Evolutionary conservation across 306 rosid genomes (phyloP).

Genomic region (Lathyrus sativus): DNA sequence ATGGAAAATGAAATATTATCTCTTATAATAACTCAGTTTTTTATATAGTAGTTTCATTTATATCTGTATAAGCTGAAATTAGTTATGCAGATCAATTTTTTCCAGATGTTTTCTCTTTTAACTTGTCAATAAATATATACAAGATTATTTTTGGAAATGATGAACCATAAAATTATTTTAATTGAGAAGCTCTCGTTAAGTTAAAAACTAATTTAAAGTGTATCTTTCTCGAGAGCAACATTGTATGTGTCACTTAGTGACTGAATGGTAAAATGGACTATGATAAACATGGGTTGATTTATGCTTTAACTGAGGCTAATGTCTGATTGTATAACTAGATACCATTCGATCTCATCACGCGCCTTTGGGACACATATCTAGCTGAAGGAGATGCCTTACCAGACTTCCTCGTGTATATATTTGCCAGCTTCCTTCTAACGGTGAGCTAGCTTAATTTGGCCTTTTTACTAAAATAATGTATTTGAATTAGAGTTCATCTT

Average conservation of each 20-base stretch:
- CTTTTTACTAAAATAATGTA: slow-evolving; percentile 6
- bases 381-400: slow-evolving; percentile 99
- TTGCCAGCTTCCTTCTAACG: slow-evolving; percentile 97
- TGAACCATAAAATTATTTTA: neutral
- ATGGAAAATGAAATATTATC: neutral
- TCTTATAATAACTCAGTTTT: neutral
- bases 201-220: slow-evolving; percentile 8
- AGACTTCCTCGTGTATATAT: slow-evolving; percentile 95
- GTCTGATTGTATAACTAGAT: slow-evolving; percentile 53
- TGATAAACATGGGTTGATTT: slow-evolving; percentile 16
- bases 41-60: neutral
- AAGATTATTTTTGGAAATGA: slow-evolving; percentile 1
- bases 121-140: neutral
- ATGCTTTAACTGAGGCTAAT: slow-evolving; percentile 41
- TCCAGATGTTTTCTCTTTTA: neutral
- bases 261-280: slow-evolving; percentile 15
- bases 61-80: neutral
- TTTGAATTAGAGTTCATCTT: slow-evolving; percentile 28
- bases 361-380: slow-evolving; percentile 98
- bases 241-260: neutral
- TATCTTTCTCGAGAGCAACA: slow-evolving; percentile 13
- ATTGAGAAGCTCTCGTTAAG: neutral
- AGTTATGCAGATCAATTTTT: neutral
- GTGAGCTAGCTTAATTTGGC: slow-evolving; percentile 52
- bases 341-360: slow-evolving; percentile 85